These are phyloP conservation scores for Fusarium keratoplasticum DNA, from an alignment of 2,329 filamentous ascomycete species.

Conservation along the genomic window DNA sequence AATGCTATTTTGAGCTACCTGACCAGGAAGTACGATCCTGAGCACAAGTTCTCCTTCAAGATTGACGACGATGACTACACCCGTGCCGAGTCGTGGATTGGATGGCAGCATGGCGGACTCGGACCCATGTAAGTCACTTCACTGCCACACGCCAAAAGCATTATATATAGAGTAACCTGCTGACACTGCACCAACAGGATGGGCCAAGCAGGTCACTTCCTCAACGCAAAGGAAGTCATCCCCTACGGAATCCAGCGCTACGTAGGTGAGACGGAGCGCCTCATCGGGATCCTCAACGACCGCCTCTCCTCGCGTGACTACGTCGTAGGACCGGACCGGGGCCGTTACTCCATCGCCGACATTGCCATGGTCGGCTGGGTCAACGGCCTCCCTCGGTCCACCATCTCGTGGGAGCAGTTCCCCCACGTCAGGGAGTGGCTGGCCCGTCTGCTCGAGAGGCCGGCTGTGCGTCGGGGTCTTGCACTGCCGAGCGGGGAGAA, in stretches of 20 bases:
- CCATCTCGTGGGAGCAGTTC: constrained; percentile 69
- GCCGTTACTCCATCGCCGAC: constrained; percentile 76
- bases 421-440: constrained; percentile 81
- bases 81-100: constrained; percentile 63
- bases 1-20: constrained; percentile 81
- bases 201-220: constrained; percentile 81
- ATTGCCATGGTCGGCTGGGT: constrained; percentile 80
- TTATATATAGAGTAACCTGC: background rate
- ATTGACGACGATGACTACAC: constrained; percentile 54
- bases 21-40: constrained; percentile 76
- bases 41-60: constrained; percentile 55
- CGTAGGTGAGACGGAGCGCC: constrained; percentile 78
- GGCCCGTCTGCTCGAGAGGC: constrained; percentile 72
- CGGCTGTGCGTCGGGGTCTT: constrained; percentile 78
- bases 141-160: background rate
- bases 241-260: constrained; percentile 80
- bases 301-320: constrained; percentile 67
- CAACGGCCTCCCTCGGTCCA: constrained; percentile 54
- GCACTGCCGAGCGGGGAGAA: constrained; percentile 69
- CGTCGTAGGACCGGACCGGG: constrained; percentile 63
- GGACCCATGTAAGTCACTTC: constrained; percentile 64
- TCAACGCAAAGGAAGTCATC: constrained; percentile 74
- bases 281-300: constrained; percentile 78
- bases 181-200: constrained; percentile 63
- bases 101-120: constrained; percentile 80